Percentiles rank a stretch among this genome's conserved stretches.
Evolutionary conservation across 2,329 filamentous ascomycete genomes (phyloP).

Genomic region (Penicillium carneum): DNA sequence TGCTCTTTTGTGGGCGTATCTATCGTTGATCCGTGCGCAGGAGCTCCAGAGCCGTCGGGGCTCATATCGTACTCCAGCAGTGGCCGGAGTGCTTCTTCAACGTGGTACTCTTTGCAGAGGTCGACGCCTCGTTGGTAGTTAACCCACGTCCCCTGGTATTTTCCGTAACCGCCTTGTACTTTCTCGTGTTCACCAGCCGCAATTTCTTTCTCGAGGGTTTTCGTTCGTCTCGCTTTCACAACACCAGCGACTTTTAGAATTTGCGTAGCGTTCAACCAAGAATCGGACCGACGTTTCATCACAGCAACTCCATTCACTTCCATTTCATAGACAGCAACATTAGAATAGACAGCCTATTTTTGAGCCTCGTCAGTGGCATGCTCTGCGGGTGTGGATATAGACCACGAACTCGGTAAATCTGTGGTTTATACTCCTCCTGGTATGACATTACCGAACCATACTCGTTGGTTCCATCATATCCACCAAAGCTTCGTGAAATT

Average conservation of each 20-base stretch:
- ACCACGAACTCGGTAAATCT: conserved; percentile 57
- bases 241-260: conserved; percentile 97
- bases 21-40: conserved; percentile 72
- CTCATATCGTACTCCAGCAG: conserved; percentile 60
- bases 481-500: conserved; percentile 47
- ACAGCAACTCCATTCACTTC: conserved; percentile 91
- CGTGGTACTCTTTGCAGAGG: conserved; percentile 78
- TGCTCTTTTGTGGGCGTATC: conserved; percentile 98
- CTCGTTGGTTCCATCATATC: conserved; percentile 53
- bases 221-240: conserved; percentile 96
- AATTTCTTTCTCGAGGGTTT: conserved; percentile 97
- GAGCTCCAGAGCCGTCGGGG: conserved; percentile 66
- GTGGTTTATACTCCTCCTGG: conserved; percentile 52
- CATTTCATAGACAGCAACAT: conserved; percentile 98
- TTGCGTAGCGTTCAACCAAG: conserved; percentile 97
- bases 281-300: conserved; percentile 93
- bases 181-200: conserved; percentile 96
- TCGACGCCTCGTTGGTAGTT: conserved; percentile 89
- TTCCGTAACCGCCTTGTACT: conserved; percentile 96
- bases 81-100: conserved; percentile 57
- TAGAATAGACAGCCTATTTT: conserved; percentile 82
- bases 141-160: conserved; percentile 99
- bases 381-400: conserved; percentile 8
- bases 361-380: conserved; percentile 24
- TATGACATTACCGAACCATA: conserved; percentile 48